Percentiles rank a stretch among this genome's conserved stretches.
Conservation (phyloP, 768 basidiomycete species). For the Leccinum uliginosum region DNA sequence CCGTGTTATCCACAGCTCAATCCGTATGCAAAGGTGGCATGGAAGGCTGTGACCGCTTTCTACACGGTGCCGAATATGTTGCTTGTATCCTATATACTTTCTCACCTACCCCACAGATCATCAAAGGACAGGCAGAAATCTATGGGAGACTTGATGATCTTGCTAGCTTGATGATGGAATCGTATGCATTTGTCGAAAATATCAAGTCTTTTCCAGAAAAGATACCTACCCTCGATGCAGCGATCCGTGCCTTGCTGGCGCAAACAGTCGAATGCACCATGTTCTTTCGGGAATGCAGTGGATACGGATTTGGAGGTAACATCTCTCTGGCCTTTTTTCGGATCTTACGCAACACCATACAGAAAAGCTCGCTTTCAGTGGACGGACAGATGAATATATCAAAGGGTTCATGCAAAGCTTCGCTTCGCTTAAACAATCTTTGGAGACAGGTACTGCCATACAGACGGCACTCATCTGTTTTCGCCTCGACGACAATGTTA, state of each 20-base stretch:
- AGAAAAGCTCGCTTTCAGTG: slow-evolving; percentile 17
- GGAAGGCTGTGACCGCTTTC: slow-evolving; percentile 25
- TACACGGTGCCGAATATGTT: slow-evolving; percentile 19
- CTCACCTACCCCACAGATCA: slow-evolving; percentile 20
- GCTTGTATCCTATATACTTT: background rate
- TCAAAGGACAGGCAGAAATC: slow-evolving; percentile 27
- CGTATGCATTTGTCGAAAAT: slow-evolving; percentile 30
- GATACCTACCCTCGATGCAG: slow-evolving; percentile 26
- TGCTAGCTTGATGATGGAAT: slow-evolving; percentile 26
- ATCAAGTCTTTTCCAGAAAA: slow-evolving; percentile 26
- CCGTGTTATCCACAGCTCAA: slow-evolving; percentile 12
- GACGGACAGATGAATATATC: slow-evolving; percentile 21
- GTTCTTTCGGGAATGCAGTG: slow-evolving; percentile 34
- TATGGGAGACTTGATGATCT: slow-evolving; percentile 26
- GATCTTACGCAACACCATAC: slow-evolving; percentile 5
- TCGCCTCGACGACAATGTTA: slow-evolving; percentile 26
- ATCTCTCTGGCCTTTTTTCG: background rate
- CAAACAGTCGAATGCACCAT: slow-evolving; percentile 36
- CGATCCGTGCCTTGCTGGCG: slow-evolving; percentile 22
- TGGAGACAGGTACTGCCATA: slow-evolving; percentile 22
- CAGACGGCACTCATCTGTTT: slow-evolving; percentile 27
- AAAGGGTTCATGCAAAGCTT: slow-evolving; percentile 20
- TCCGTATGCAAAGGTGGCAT: slow-evolving; percentile 25
- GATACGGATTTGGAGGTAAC: slow-evolving; percentile 33
- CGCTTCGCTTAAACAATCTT: slow-evolving; percentile 21